Base-by-base conservation (phyloP, 768 basidiomycete species). In the Phylloporus sp. region DNA sequence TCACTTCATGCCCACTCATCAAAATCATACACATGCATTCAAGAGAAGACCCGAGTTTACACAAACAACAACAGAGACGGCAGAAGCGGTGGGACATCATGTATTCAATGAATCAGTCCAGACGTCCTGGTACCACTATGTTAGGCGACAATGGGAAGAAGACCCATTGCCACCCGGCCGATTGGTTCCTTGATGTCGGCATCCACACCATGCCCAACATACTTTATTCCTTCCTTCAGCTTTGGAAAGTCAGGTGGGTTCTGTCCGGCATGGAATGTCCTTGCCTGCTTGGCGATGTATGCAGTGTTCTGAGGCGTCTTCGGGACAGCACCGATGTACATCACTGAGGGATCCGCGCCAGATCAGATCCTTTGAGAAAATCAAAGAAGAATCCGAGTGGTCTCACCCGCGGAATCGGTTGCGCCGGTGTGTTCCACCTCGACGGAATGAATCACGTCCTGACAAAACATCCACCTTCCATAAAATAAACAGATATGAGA, bases 311-410 rank as follows among this genome's bases (percentile, higher is more conserved):
- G 71, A 2, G 79, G 77, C 2, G 85, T 88, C 49, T 78, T 70
- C 0, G 86, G 87, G 10, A 85, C 80, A 6, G 88, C 81, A 1
- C 84, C 82, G 45, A 90, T 90, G 55, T 91, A 91, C 81, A 90
- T 86, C 41, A 89, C 87, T 80, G 57, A 44, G 43, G 11, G 12
- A 16, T 18, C n/a, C 9, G 10, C n/a, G 6, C 18, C 43, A 23
- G 16, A 16, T 61, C 10, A 55, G 43, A 26, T 13, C 31, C n/a
- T 13, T 27, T 3, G 5, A 32, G 7, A 26, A 26, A 3, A 10
- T 16, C 6, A 22, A 18, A 8, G 46, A n/a, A 5, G 18, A 20
- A 20, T 26, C 4, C n/a, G 16, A 47, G 16, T n/a, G n/a, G n/a
- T 43, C 65, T 57, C 53, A 80, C 80, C 80, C 50, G 80, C 79